Percentiles rank a stretch among this genome's conserved stretches.
These are phyloP conservation scores for Hygrophorus pudorinus DNA, from an alignment of 768 basidiomycete species.

Conservation along the genomic window DNA sequence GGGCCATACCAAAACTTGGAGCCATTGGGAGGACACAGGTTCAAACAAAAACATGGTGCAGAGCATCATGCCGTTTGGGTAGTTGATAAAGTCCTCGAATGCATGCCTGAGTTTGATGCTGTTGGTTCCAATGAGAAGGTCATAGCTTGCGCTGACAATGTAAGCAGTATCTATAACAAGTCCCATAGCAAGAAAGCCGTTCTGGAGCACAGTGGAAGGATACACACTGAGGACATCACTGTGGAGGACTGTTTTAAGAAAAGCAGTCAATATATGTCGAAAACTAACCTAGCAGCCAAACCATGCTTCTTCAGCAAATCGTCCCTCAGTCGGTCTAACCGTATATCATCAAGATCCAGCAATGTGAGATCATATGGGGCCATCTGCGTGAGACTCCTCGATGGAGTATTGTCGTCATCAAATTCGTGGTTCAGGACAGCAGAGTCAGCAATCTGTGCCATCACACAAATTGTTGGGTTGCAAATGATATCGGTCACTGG, in stretches of 20 bases:
- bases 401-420: constrained; percentile 1
- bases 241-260: background rate
- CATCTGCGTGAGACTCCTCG: background rate
- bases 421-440: background rate
- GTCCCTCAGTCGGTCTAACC: background rate
- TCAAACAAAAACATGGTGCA: background rate
- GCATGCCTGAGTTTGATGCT: background rate
- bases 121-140: background rate
- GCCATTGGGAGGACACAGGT: background rate
- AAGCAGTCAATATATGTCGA: background rate
- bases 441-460: background rate
- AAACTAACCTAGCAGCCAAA: background rate
- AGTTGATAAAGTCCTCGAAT: background rate
- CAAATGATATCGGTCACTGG: background rate
- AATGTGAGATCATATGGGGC: background rate
- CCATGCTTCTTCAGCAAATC: background rate
- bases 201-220: background rate
- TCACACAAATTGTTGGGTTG: constrained; percentile 1
- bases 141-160: background rate
- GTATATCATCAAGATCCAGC: background rate
- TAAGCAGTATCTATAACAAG: background rate
- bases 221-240: background rate
- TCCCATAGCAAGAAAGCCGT: background rate
- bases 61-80: constrained; percentile 1
- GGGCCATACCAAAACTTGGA: too few relatives aligned